These are phyloP conservation scores for Teratosphaeriaceae sp. DNA, from an alignment of 2,329 filamentous ascomycete genomes.

Conservation along the genomic window DNA sequence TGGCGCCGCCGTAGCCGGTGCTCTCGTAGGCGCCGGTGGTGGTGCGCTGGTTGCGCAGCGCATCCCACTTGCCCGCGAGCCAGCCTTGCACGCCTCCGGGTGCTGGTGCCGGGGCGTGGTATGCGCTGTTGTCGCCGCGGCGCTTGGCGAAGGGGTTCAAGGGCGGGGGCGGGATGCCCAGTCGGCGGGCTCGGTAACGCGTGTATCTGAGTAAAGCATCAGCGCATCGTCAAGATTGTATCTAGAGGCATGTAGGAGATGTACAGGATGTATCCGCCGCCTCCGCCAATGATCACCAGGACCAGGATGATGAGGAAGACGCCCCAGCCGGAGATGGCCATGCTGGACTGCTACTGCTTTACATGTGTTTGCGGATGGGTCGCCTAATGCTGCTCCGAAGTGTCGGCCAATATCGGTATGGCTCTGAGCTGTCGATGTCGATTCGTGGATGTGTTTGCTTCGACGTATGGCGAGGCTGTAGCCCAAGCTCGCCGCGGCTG, in stretches of 20 bases:
- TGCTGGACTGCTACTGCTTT: slow-evolving; percentile 6
- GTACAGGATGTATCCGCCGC: slow-evolving; percentile 58
- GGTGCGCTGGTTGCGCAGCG: slow-evolving; percentile 60
- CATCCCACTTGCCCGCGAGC: slow-evolving; percentile 60
- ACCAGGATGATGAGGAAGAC: slow-evolving; percentile 68
- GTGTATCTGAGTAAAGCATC: slow-evolving; percentile 44
- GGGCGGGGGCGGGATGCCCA: slow-evolving; percentile 67
- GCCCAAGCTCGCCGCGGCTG: no score
- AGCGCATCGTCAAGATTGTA: not conserved
- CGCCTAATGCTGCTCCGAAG: slow-evolving; percentile 8
- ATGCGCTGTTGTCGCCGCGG: slow-evolving; percentile 20
- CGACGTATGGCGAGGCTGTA: no score
- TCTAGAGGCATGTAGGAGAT: slow-evolving; percentile 4
- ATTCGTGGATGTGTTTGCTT: no score
- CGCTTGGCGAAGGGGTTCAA: slow-evolving; percentile 59
- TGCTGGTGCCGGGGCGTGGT: slow-evolving; percentile 48
- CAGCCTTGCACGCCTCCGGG: slow-evolving; percentile 63
- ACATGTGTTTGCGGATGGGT: not conserved
- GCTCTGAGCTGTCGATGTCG: no score
- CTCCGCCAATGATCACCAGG: slow-evolving; percentile 52
- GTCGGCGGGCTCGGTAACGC: slow-evolving; percentile 63
- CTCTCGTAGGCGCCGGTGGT: slow-evolving; percentile 45
- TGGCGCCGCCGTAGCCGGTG: slow-evolving; percentile 24
- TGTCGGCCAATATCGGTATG: no score
- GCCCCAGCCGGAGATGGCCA: slow-evolving; percentile 39